Base-by-base conservation (phyloP, 139 green algal genomes). In the Closterium sp. region DNA sequence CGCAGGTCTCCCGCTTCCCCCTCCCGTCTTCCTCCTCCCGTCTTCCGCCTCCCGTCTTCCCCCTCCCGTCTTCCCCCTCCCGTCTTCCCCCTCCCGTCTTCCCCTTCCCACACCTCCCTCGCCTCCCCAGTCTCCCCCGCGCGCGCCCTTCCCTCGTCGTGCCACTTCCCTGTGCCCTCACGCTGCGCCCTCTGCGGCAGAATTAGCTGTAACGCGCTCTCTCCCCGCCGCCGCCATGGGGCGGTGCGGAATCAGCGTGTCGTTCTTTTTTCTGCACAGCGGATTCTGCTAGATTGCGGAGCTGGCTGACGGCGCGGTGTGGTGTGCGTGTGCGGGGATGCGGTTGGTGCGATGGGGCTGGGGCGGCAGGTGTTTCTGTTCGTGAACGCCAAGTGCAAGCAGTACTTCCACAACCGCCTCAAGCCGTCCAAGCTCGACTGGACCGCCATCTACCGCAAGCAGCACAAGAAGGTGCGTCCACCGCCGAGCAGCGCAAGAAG, bases 341-440 rank as follows among this genome's bases (percentile, higher is more conserved):
- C n/a, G 4, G 55, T 19, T 3, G n/a, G n/a, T n/a, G n/a, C n/a
- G n/a, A n/a, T n/a, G n/a, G n/a, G n/a, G n/a, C n/a, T n/a, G n/a
- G 12, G 55, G 55, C 55, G 55, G 88, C 96, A 97, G 95, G 95
- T 98, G 92, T 99, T 97, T 93, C 94, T 98, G 90, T 99, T 99
- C 96, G 93, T 99, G 36, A 98, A 97, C 95, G 96, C 96, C 92
- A 99, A 99, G 96, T 96, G 95, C 94, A 97, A 97, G 95, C 94
- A 91, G 33, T 93, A 98, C 93, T 99, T 97, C 96, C 95, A 98
- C 95, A 97, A 98, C 94, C 95, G 97, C 76, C 96, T 98, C 93
- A 95, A 97, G 69, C 97, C 98, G n/a, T 96, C 97, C 76, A 99
- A 99, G 97, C 96, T 99, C 83, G 96, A 96, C 64, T 99, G 98